Base-by-base conservation (phyloP, 2,329 filamentous ascomycete genomes). In the Fusarium ambrosium region DNA sequence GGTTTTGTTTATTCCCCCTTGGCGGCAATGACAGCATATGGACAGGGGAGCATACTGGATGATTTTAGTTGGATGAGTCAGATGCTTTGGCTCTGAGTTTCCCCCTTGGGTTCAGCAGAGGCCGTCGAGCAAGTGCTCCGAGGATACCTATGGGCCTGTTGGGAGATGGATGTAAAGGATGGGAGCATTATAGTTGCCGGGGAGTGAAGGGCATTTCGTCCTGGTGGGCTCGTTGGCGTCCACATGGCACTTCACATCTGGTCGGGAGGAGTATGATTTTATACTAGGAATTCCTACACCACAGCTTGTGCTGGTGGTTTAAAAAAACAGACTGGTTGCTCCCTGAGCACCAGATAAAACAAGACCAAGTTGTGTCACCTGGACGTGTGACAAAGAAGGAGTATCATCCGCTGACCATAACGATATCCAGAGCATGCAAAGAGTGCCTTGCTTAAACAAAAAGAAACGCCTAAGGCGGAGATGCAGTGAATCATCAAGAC, bases 21-120 rank as follows among this genome's bases (percentile, higher is more conserved):
- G 75, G 68, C 67, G 75, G 71, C 71, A 74, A 70, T 76, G 55
- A 74, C 65, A 76, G 69, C 71, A 76, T 71, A 75, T 70, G 69
- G 72, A 70, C 63, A 66, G 61, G 67, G 71, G 70, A 73, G 71
- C 71, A 71, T 73, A 62, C 63, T 61, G 24, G 67, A 56, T 68
- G 67, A 70, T 62, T 73, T 69, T 55, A 64, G 67, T 58, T 41
- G 43, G 56, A 41, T 55, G 64, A 55, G 43, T n/a, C 22, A 18
- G 22, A 58, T 62, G 70, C 27, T 32, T 32, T 53, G 27, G 11
- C 48, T 53, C 27, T 53, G 48, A 18, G 48, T 53, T 32, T 53
- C 55, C 55, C 55, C 29, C 13, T 5, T 22, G 32, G 55, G 14
- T 39, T 45, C 20, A 60, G 70, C 29, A 60, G 24, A 55, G 58